Conservation (phyloP, 805 yeast genomes). For the Ogataea allantospora region DNA sequence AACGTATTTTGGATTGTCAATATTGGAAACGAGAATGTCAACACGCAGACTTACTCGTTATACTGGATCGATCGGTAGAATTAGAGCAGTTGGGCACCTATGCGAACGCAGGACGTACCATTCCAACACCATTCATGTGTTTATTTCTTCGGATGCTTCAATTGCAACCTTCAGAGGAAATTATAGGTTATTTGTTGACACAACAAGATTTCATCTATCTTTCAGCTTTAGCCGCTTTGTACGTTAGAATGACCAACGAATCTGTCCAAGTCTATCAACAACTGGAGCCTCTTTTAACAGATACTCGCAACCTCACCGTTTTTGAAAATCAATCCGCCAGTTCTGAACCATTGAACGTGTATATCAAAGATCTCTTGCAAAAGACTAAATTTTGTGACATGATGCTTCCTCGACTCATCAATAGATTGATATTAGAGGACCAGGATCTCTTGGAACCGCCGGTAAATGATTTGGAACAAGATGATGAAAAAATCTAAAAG, state of each 20-base stretch:
- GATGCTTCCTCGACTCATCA: conserved; percentile 61
- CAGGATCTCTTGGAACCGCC: conserved; percentile 41
- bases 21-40: conserved; percentile 60
- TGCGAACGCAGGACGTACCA: conserved; percentile 38
- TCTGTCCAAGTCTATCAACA: conserved; percentile 45
- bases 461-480: conserved; percentile 32
- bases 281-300: conserved; percentile 57
- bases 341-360: conserved; percentile 66
- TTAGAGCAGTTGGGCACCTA: conserved; percentile 50
- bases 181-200: conserved; percentile 49
- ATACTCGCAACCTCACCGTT: conserved; percentile 67
- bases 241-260: conserved; percentile 48
- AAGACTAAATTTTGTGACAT: conserved; percentile 68
- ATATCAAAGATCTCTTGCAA: conserved; percentile 58
- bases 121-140: conserved; percentile 75
- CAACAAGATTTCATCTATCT: conserved; percentile 78
- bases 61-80: conserved; percentile 45
- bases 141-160: conserved; percentile 75
- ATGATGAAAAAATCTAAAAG: conserved; percentile 19
- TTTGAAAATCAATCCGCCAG: conserved; percentile 39
- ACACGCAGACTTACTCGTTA: conserved; percentile 39
- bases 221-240: conserved; percentile 67
- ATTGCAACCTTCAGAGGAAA: conserved; percentile 62
- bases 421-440: conserved; percentile 41
- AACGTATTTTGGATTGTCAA: conserved; percentile 51